Evolutionary conservation across 805 yeast genomes (phyloP).

Genomic region (Candida andamanensis): DNA sequence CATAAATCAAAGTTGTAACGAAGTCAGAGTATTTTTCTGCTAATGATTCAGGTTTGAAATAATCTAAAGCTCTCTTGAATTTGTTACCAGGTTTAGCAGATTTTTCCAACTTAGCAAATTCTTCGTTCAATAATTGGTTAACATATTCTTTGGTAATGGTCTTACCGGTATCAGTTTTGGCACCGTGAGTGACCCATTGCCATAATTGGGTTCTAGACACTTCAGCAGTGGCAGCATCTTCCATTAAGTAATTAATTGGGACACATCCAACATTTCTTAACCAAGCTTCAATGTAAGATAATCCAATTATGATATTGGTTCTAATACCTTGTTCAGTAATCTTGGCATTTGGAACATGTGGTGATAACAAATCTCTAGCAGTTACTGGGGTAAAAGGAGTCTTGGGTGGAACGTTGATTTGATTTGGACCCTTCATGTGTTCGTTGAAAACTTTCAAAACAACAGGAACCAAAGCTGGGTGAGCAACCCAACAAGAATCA

Average conservation of each 20-base stretch:
- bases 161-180: slow-evolving; percentile 52
- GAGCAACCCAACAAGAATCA: slow-evolving; percentile 89
- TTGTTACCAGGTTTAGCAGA: slow-evolving; percentile 57
- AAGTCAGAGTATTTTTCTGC: slow-evolving; percentile 73
- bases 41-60: slow-evolving; percentile 66
- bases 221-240: slow-evolving; percentile 88
- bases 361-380: slow-evolving; percentile 57
- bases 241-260: slow-evolving; percentile 81
- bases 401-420: slow-evolving; percentile 51
- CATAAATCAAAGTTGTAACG: slow-evolving; percentile 71
- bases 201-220: slow-evolving; percentile 77
- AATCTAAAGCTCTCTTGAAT: slow-evolving; percentile 62
- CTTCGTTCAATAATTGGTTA: slow-evolving; percentile 52
- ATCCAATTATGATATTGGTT: slow-evolving; percentile 69
- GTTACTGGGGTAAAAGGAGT: slow-evolving; percentile 49
- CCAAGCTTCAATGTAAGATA: slow-evolving; percentile 84
- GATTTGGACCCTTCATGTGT: slow-evolving; percentile 81
- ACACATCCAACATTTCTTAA: slow-evolving; percentile 79
- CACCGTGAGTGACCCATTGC: slow-evolving; percentile 79
- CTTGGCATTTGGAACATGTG: slow-evolving; percentile 56
- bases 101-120: slow-evolving; percentile 47
- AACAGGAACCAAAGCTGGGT: slow-evolving; percentile 73
- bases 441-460: slow-evolving; percentile 69
- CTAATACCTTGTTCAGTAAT: slow-evolving; percentile 68
- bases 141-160: slow-evolving; percentile 58